Evolutionary conservation across 2,329 filamentous ascomycete genomes (phyloP), one percentile per base, ranked within the genome.

Genomic region (Bisporella sp.): DNA sequence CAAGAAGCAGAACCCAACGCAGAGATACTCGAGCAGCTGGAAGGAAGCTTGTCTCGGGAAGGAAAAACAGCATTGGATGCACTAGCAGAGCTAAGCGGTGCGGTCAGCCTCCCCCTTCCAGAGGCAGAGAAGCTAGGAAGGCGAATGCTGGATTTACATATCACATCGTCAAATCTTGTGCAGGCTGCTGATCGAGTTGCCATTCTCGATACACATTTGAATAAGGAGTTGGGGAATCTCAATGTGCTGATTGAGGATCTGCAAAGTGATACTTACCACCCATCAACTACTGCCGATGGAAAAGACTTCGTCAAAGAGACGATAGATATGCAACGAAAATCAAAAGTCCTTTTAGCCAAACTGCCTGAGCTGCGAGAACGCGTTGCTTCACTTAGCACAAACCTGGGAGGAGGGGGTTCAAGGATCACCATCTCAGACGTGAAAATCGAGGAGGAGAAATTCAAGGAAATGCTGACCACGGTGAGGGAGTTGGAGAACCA

Each of bases 271-370:
- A 65, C 66, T 11, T 85, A 79, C 59, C 73, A 78, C 12, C 68
- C 81, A 0, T 62, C 78, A 0, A 9, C 35, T n/a, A 4, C 35
- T n/a, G 35, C 8, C 8, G 35, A 37, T 37, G 35, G 35, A n/a
- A 37, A 37, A 37, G 73, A 81, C 54, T 69, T 91, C 4, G 78
- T 81, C 8, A 81, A 81, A 57, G 77, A 84, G 57, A 92, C 89
- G n/a, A 74, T 84, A 4, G 85, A 93, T 46, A 79, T 86, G 68
- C 81, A 84, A 56, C 81, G 87, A 49, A 81, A 76, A 50, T 79
- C 85, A 45, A 89, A 89, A 64, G 69, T 78, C n/a, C 71, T 88
- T 37, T 70, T 75, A 11, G 70, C 80, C 2, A 85, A 85, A 58
- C 71, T 91, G 1, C 79, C 79, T 12, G 88, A 93, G 61, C 79